These are phyloP conservation scores for Malania oleifera DNA, from an alignment of 164 flowering plant species.

Conservation along the genomic window DNA sequence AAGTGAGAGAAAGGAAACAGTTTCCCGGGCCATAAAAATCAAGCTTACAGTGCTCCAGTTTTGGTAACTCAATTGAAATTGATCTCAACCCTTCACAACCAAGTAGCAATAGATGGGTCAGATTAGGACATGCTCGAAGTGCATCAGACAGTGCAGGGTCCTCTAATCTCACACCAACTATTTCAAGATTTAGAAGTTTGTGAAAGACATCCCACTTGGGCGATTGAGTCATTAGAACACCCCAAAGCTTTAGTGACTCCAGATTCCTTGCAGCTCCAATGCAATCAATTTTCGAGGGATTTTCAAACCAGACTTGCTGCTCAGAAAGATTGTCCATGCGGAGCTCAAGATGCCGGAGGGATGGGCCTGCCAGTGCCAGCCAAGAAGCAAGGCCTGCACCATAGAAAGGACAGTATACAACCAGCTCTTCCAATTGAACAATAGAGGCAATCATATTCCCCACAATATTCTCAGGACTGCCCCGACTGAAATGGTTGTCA, in stretches of 20 bases:
- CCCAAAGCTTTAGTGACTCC: slow-evolving; percentile 80
- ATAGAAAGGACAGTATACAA: slow-evolving; percentile 71
- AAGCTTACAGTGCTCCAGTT: slow-evolving; percentile 62
- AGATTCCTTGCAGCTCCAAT: slow-evolving; percentile 38
- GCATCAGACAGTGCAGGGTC: slow-evolving; percentile 47
- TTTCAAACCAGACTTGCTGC: slow-evolving; percentile 18
- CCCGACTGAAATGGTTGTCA: slow-evolving; percentile 27
- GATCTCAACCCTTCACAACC: slow-evolving; percentile 70
- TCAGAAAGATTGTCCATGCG: slow-evolving; percentile 63
- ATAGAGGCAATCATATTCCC: slow-evolving; percentile 39
- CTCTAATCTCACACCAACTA: slow-evolving; percentile 68
- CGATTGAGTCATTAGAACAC: slow-evolving; percentile 48
- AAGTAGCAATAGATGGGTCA: slow-evolving; percentile 53
- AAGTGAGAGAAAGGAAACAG: slow-evolving; percentile 42
- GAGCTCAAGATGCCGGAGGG: slow-evolving; percentile 69
- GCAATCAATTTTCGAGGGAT: slow-evolving; percentile 54
- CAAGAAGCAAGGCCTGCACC: slow-evolving; percentile 56
- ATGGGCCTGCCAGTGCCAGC: slow-evolving; percentile 31
- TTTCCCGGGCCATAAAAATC: slow-evolving; percentile 71
- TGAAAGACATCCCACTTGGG: slow-evolving; percentile 71
- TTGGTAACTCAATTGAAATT: slow-evolving; percentile 50
- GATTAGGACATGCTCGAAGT: slow-evolving; percentile 65
- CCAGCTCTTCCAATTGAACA: slow-evolving; percentile 49
- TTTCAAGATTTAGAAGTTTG: slow-evolving; percentile 53
- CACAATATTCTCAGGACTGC: slow-evolving; percentile 36